phyloP scores from a whole-genome alignment of 306 rosid genomes.

The Begonia peltatifolia region DNA sequence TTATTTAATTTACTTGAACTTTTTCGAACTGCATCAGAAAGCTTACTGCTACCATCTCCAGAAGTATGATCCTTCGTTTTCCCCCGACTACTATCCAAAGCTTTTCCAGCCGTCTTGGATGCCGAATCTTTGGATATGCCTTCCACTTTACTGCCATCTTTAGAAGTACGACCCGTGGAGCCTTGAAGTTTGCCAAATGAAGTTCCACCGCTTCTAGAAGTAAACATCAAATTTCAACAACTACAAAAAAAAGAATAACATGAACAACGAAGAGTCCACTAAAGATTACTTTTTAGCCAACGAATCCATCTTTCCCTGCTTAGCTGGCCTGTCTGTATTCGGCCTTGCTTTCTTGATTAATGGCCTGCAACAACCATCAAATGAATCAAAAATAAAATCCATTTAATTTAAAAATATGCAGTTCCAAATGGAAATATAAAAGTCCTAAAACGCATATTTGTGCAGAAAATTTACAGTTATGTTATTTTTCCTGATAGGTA shows the following conservation, averaged over 20 bases:
- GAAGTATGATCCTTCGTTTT: background rate
- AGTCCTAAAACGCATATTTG: no score
- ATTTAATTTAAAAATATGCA: no score
- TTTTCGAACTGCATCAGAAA: conserved; percentile 26
- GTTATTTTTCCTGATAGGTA: no score
- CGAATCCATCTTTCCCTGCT: conserved; percentile 32
- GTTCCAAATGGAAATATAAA: no score
- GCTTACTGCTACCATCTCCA: conserved; percentile 11
- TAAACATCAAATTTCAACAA: conserved; percentile 6
- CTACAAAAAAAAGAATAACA: background rate
- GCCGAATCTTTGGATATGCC: conserved; percentile 32
- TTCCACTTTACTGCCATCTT: conserved; percentile 28
- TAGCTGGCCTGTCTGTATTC: conserved; percentile 23
- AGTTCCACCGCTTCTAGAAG: conserved; percentile 41
- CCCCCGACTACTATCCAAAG: background rate
- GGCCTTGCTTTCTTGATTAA: conserved; percentile 47
- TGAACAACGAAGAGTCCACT: conserved; percentile 3
- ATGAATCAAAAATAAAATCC: conserved; percentile 1
- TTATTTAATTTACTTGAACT: conserved; percentile 35
- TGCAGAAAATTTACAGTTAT: no score
- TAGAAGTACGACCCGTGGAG: conserved; percentile 18
- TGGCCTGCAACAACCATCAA: conserved; percentile 27
- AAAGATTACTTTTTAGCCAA: conserved; percentile 41
- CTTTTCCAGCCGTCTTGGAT: background rate
- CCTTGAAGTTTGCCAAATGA: conserved; percentile 50